These are phyloP conservation scores for barley (Hordeum vulgare) DNA, from an alignment of 176 grass and related monocot species.

Conservation along the genomic window DNA sequence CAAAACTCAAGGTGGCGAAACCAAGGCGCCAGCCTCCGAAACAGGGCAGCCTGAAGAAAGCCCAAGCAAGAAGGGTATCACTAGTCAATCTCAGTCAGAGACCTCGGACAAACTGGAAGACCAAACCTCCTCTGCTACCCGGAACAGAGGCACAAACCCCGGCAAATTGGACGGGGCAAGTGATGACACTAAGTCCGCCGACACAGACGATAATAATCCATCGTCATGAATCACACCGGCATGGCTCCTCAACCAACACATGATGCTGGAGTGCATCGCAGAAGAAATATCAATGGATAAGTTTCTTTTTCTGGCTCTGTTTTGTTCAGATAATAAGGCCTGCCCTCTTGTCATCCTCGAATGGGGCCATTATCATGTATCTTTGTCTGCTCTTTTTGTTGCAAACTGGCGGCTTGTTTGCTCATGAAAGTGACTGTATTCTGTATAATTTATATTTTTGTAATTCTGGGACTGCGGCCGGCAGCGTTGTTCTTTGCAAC, in stretches of 20 bases:
- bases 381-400: background rate
- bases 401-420: background rate
- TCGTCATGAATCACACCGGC: background rate
- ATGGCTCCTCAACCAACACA: background rate
- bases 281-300: constrained; percentile 1
- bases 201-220: background rate
- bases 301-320: background rate
- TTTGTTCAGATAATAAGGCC: constrained; percentile 7
- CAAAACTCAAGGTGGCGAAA: background rate
- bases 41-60: background rate
- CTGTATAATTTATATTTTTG: background rate
- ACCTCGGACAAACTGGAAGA: background rate
- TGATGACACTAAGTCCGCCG: background rate
- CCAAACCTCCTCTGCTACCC: background rate
- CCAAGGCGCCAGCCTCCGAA: background rate
- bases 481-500: no score
- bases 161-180: background rate
- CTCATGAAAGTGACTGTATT: no score
- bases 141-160: background rate
- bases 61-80: background rate
- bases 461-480: no score
- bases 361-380: background rate
- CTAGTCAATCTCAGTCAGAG: constrained; percentile 17
- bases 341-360: no score
- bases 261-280: background rate